Evolutionary conservation across 192 early-diverging fungal species (phyloP), one percentile per base, ranked within the genome.

Genomic region (Ambispora gerdemannii): DNA sequence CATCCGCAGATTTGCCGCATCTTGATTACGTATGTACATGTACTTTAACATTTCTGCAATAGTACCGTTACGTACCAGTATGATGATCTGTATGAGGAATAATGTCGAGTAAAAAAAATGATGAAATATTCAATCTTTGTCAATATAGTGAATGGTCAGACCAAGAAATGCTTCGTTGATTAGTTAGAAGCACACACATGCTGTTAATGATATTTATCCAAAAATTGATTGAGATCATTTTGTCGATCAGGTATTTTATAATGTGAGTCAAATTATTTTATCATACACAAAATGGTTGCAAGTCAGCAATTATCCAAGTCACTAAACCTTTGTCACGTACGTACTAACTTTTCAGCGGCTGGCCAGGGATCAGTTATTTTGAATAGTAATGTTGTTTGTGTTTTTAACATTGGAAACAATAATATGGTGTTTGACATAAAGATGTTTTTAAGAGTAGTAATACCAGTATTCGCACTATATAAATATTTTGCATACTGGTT

Each of bases 41-140:
- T 11, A 11, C 17, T 25, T 43, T 24, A 63, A 43, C 25, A 10
- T 13, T 27, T 0, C n/a, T 43, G 34, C 33, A 27, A 63, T 63
- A 20, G 25, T 63, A 3, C n/a, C n/a, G n/a, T n/a, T n/a, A n/a
- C n/a, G 15, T 3, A 43, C 38, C 38, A 25, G 36, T 64, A 47
- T 64, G 38, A 8, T 25, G 6, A 6, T 25, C 28, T 13, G 10
- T 43, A 38, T 49, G 30, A 2, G 20, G 19, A 64, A 64, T 28
- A 64, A 64, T 64, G 17, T 64, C 63, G 4, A 64, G 49, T 22
- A n/a, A n/a, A 64, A 47, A 47, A 64, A 64, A 13, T 22, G 35
- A 15, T 64, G 3, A n/a, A 64, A 47, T 28, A 19, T 22, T 25
- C 38, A 64, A 3, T 64, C 15, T 13, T 4, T 0, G 49, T 64